Evolutionary conservation across 2,329 filamentous ascomycete species (phyloP).

Genomic region (Chalara sp.): DNA sequence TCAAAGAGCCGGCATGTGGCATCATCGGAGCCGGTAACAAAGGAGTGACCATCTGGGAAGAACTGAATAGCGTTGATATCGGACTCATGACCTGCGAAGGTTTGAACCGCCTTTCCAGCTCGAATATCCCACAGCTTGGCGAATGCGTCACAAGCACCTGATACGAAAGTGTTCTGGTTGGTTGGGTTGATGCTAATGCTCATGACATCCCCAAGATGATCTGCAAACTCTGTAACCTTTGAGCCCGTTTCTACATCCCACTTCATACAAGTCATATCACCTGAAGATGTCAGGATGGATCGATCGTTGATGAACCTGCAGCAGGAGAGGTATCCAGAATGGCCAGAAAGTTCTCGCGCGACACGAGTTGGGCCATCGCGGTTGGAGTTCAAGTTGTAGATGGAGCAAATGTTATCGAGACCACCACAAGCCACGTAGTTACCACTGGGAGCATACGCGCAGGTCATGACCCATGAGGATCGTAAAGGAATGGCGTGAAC

Average conservation of each 20-base stretch:
- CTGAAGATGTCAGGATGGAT: constrained; percentile 94
- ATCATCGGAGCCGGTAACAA: constrained; percentile 95
- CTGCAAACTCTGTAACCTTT: constrained; percentile 95
- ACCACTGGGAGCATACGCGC: constrained; percentile 94
- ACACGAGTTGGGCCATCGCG: constrained; percentile 96
- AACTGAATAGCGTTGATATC: constrained; percentile 99
- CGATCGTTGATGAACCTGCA: constrained; percentile 98
- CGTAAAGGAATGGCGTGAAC: constrained; percentile 96
- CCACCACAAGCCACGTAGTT: constrained; percentile 99
- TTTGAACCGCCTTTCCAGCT: constrained; percentile 96
- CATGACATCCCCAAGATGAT: constrained; percentile 98
- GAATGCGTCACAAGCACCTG: constrained; percentile 97
- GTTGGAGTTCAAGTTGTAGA: constrained; percentile 94
- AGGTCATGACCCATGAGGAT: constrained; percentile 99
- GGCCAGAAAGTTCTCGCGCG: constrained; percentile 89
- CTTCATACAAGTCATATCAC: constrained; percentile 99
- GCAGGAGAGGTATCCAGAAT: constrained; percentile 96
- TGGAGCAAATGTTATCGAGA: constrained; percentile 98
- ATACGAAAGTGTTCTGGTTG: constrained; percentile 98
- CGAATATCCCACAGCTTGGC: constrained; percentile 99
- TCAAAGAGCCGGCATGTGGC: constrained; percentile 96
- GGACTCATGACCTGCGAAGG: constrained; percentile 95
- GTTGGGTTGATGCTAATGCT: constrained; percentile 99
- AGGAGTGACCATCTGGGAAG: constrained; percentile 97
- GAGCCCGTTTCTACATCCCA: constrained; percentile 99